A percentile compares a stretch with the other conserved stretches of the same genome.
phyloP scores from a whole-genome alignment of 768 basidiomycete genomes.

The Trichaptum fuscoviolaceum region DNA sequence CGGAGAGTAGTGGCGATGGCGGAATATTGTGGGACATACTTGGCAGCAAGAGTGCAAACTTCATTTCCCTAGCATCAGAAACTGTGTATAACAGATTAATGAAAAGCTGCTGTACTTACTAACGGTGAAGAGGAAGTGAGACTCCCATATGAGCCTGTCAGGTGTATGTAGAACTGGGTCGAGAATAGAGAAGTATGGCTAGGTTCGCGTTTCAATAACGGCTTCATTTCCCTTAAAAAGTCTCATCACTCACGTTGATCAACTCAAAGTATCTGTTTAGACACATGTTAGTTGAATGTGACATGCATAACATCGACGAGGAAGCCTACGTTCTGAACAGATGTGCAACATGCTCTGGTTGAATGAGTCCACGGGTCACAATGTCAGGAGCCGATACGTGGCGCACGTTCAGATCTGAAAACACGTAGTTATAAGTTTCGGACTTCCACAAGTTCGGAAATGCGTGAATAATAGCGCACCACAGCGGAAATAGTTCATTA shows the following conservation, averaged over 20 bases:
- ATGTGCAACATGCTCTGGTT: conserved; percentile 34
- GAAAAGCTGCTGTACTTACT: conserved; percentile 8
- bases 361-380: conserved; percentile 41
- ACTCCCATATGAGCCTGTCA: conserved; percentile 28
- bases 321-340: conserved; percentile 16
- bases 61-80: background rate
- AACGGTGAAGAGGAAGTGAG: conserved; percentile 33
- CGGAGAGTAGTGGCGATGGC: background rate
- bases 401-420: conserved; percentile 12
- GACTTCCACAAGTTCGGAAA: background rate
- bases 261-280: background rate
- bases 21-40: background rate
- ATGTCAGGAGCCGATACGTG: conserved; percentile 36
- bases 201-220: background rate
- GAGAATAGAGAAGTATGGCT: conserved; percentile 27
- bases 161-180: conserved; percentile 35
- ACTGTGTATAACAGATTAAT: background rate
- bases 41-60: background rate
- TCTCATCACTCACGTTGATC: background rate
- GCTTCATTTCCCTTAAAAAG: background rate
- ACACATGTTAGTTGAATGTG: background rate
- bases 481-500: conserved; percentile 7
- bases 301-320: background rate
- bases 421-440: conserved; percentile 5
- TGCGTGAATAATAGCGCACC: conserved; percentile 3